These are phyloP conservation scores for Butyriboletus loyo DNA, from an alignment of 768 basidiomycete species.

Conservation along the genomic window DNA sequence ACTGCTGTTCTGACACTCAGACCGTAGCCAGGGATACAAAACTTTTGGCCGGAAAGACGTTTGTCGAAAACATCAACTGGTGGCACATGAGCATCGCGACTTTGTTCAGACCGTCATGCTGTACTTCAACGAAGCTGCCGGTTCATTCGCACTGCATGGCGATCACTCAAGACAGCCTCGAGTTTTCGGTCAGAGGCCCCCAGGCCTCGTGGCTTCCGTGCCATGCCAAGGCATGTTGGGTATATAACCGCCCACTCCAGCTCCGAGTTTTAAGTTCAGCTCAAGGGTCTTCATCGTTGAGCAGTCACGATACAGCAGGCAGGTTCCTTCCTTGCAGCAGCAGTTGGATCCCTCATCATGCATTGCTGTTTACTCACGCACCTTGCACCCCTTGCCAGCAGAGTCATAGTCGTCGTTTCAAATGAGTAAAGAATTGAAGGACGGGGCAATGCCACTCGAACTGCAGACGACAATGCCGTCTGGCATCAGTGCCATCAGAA, in stretches of 20 bases:
- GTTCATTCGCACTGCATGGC: not conserved
- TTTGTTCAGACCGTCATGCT: not conserved
- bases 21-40: not conserved
- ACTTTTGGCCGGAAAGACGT: not conserved
- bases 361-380: not conserved
- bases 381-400: not conserved
- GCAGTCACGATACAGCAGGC: not conserved
- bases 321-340: not conserved
- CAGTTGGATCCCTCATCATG: not conserved
- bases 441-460: not conserved
- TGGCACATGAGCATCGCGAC: too few relatives aligned
- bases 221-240: not conserved
- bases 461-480: constrained; percentile 19
- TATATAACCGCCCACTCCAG: not conserved
- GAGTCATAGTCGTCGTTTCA: not conserved
- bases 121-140: not conserved
- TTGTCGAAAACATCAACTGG: not conserved
- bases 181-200: not conserved
- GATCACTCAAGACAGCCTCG: not conserved
- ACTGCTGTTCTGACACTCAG: not conserved
- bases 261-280: not conserved
- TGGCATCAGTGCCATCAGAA: constrained; percentile 6
- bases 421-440: constrained; percentile 2
- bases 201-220: constrained; percentile 7
- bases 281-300: not conserved